Conservation (phyloP, 2,329 filamentous ascomycete genomes). For the Gaeumannomyces tritici region DNA sequence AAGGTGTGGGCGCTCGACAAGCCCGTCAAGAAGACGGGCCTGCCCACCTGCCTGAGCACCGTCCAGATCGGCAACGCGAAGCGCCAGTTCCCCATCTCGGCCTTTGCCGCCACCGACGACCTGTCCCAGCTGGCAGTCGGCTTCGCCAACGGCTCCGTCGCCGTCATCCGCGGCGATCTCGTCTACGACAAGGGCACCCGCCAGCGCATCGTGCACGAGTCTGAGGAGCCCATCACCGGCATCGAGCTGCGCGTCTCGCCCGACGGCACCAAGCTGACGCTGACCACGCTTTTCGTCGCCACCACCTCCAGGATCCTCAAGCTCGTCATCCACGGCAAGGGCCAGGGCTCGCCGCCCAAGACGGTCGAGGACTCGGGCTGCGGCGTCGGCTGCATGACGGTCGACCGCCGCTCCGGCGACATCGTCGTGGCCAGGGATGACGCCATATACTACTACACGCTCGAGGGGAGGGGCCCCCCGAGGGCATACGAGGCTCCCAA, state of each 20-base stretch:
- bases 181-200: constrained; percentile 92
- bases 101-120: constrained; percentile 79
- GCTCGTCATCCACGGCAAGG: constrained; percentile 75
- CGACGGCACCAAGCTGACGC: constrained; percentile 39
- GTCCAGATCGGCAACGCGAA: constrained; percentile 80
- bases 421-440: constrained; percentile 91
- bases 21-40: constrained; percentile 83
- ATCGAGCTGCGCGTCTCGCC: constrained; percentile 56
- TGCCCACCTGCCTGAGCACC: constrained; percentile 80
- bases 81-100: constrained; percentile 90
- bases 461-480: constrained; percentile 76
- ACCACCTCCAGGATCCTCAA: constrained; percentile 84
- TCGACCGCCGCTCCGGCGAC: constrained; percentile 70
- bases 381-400: constrained; percentile 88
- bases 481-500: constrained; percentile 90
- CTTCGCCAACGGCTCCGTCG: constrained; percentile 91
- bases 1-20: constrained; percentile 98
- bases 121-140: constrained; percentile 88
- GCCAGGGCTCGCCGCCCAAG: constrained; percentile 80
- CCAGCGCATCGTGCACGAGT: constrained; percentile 91
- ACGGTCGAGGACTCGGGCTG: constrained; percentile 86
- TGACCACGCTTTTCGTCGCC: constrained; percentile 80
- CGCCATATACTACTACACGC: constrained; percentile 87
- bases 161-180: constrained; percentile 84
- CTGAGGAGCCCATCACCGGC: constrained; percentile 90